These are phyloP conservation scores for Pittosporum tobira DNA, from an alignment of 129 eudicot genomes.

Conservation along the genomic window DNA sequence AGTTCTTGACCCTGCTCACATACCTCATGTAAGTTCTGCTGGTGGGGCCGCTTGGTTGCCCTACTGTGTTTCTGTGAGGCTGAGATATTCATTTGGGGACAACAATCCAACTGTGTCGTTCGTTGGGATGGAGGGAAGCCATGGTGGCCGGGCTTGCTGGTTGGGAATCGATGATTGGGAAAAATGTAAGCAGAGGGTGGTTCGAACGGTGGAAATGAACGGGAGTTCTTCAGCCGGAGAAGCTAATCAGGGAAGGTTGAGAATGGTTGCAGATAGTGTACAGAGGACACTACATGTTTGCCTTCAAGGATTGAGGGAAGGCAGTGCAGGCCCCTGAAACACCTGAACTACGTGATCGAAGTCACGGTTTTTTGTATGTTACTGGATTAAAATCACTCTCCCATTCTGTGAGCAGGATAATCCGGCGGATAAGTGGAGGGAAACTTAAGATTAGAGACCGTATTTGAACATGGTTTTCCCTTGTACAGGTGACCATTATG, in stretches of 20 bases:
- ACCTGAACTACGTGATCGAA: not conserved
- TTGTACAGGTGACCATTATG: constrained; percentile 3
- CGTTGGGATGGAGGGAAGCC: constrained; percentile 97
- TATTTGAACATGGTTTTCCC: not conserved
- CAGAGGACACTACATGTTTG: constrained; percentile 61
- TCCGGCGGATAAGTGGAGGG: not conserved
- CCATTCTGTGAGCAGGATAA: not conserved
- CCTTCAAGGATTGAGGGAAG: constrained; percentile 72
- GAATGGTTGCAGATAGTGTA: constrained; percentile 74
- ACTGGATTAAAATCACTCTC: not conserved
- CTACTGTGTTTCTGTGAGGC: constrained; percentile 82
- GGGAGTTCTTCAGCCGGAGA: constrained; percentile 52
- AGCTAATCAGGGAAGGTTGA: constrained; percentile 71
- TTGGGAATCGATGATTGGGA: constrained; percentile 79
- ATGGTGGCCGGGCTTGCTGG: constrained; percentile 97
- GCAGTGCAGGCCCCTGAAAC: constrained; percentile 17
- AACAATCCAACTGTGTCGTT: constrained; percentile 64
- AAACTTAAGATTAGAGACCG: not conserved
- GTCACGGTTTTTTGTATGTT: not conserved
- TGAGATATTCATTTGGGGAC: constrained; percentile 77
- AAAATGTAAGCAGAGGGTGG: constrained; percentile 71
- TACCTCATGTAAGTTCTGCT: constrained; percentile 85
- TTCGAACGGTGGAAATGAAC: constrained; percentile 55
- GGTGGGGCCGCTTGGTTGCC: constrained; percentile 99
- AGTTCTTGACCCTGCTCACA: constrained; percentile 80